Evolutionary conservation across 2,329 filamentous ascomycete species (phyloP).

Genomic region (Monosporascus sp.): DNA sequence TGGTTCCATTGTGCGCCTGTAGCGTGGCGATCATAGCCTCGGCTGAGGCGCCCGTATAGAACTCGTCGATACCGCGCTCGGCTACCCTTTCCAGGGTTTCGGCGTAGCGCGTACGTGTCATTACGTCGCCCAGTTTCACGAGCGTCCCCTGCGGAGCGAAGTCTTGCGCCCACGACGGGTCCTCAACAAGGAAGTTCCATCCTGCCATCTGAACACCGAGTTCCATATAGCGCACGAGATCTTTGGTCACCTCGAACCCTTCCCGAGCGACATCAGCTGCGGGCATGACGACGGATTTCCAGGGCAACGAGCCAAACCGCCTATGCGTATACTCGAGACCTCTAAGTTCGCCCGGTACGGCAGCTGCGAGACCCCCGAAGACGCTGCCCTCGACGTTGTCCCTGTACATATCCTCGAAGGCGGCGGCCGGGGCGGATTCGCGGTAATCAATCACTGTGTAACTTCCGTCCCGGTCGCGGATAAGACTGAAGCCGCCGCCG

Average conservation of each 20-base stretch:
- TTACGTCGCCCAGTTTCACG: slow-evolving; percentile 66
- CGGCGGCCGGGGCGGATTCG: slow-evolving; percentile 79
- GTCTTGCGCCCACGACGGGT: slow-evolving; percentile 79
- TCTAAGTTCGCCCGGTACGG: slow-evolving; percentile 68
- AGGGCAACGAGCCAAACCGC: slow-evolving; percentile 64
- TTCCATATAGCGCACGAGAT: slow-evolving; percentile 71
- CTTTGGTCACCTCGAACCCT: slow-evolving; percentile 70
- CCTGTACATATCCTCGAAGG: slow-evolving; percentile 79
- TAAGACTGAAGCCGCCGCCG: slow-evolving; percentile 84
- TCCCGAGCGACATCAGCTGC: slow-evolving; percentile 68
- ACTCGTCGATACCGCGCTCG: slow-evolving; percentile 63
- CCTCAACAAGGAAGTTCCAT: slow-evolving; percentile 63
- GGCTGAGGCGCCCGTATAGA: slow-evolving; percentile 70
- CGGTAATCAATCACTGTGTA: slow-evolving; percentile 89
- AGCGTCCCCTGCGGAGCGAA: slow-evolving; percentile 80
- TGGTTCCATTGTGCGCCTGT: slow-evolving; percentile 69
- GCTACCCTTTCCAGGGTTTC: slow-evolving; percentile 72
- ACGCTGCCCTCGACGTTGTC: slow-evolving; percentile 64
- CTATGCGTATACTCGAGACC: slow-evolving; percentile 76
- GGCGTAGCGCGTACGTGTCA: slow-evolving; percentile 78
- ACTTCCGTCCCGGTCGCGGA: slow-evolving; percentile 63
- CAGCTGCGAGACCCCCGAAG: slow-evolving; percentile 66
- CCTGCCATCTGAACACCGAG: slow-evolving; percentile 31
- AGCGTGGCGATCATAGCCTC: slow-evolving; percentile 68
- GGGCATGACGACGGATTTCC: slow-evolving; percentile 68